A percentile compares a stretch with the other conserved stretches of the same genome.
Evolutionary conservation across 2,329 filamentous ascomycete genomes (phyloP).

Genomic region (Xylaria arbuscula): DNA sequence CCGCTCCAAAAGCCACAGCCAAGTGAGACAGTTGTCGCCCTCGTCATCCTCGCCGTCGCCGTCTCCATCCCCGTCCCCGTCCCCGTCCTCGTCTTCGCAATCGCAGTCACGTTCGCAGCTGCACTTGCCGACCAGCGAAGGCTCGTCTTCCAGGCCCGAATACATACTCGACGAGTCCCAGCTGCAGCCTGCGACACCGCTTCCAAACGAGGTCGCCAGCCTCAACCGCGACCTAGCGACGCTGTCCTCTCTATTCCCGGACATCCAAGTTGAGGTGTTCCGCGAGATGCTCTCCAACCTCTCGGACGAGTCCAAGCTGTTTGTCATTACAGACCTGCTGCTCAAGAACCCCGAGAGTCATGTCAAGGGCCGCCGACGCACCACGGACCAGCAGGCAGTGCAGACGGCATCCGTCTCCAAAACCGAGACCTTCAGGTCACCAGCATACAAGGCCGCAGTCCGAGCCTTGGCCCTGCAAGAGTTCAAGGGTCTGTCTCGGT

Average conservation of each 20-base stretch:
- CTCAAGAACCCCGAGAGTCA: constrained; percentile 77
- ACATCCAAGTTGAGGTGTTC: constrained; percentile 85
- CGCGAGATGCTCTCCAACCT: constrained; percentile 82
- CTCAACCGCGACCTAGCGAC: constrained; percentile 76
- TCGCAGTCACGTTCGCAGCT: constrained; percentile 15
- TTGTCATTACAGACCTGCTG: constrained; percentile 80
- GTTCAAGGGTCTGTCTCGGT: constrained; percentile 78
- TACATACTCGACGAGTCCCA: constrained; percentile 69
- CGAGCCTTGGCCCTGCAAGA: constrained; percentile 76
- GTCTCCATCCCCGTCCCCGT: constrained; percentile 32
- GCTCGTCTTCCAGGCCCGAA: constrained; percentile 47
- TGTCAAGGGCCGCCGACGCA: constrained; percentile 74
- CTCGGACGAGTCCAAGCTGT: constrained; percentile 79
- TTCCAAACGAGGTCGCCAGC: constrained; percentile 72
- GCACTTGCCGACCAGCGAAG: constrained; percentile 42
- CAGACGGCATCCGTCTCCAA: constrained; percentile 59
- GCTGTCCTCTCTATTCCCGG: constrained; percentile 78
- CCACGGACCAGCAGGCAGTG: constrained; percentile 43
- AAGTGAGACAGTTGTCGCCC: constrained; percentile 29
- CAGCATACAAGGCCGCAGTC: constrained; percentile 75
- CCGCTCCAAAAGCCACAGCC: constrained; percentile 35
- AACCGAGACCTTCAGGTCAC: constrained; percentile 74
- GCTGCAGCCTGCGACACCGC: constrained; percentile 59
- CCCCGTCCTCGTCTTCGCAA: no score
- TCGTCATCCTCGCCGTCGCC: constrained; percentile 35